These are phyloP conservation scores for Lantana camara DNA, from an alignment of 257 asterid genomes.

Conservation along the genomic window DNA sequence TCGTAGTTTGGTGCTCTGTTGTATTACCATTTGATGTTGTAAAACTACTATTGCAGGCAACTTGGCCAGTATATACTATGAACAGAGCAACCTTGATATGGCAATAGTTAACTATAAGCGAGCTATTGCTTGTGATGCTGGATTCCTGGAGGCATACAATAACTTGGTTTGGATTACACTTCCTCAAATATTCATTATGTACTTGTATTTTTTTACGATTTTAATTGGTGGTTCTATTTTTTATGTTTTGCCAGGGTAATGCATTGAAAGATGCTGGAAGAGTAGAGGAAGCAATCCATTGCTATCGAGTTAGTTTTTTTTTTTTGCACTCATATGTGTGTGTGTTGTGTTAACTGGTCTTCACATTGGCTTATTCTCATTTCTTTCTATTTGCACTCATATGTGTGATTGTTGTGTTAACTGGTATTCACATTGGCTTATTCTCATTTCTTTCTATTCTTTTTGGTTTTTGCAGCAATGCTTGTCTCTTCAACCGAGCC, in stretches of 20 bases:
- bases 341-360: slow-evolving; percentile 10
- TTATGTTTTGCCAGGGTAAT: slow-evolving; percentile 64
- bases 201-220: slow-evolving; percentile 14
- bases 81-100: slow-evolving; percentile 95
- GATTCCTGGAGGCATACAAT: slow-evolving; percentile 94
- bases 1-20: slow-evolving; percentile 15
- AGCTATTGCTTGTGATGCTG: slow-evolving; percentile 92
- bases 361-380: slow-evolving; percentile 25
- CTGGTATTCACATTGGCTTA: slow-evolving; percentile 24
- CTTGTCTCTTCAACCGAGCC: slow-evolving; percentile 88
- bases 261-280: slow-evolving; percentile 96
- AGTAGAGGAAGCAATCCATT: slow-evolving; percentile 93
- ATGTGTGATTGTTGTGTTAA: background rate
- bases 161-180: slow-evolving; percentile 63
- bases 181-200: slow-evolving; percentile 6
- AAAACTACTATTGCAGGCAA: slow-evolving; percentile 62
- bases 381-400: slow-evolving; percentile 21
- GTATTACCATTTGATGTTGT: slow-evolving; percentile 29
- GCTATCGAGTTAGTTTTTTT: slow-evolving; percentile 71
- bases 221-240: slow-evolving; percentile 19
- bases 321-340: background rate
- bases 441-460: slow-evolving; percentile 25
- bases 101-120: slow-evolving; percentile 86
- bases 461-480: slow-evolving; percentile 68
- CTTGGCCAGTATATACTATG: slow-evolving; percentile 90